Percentiles rank a stretch among this genome's conserved stretches.
Conservation (phyloP, 2,329 filamentous ascomycete species). For the Periconia macrospinosa region DNA sequence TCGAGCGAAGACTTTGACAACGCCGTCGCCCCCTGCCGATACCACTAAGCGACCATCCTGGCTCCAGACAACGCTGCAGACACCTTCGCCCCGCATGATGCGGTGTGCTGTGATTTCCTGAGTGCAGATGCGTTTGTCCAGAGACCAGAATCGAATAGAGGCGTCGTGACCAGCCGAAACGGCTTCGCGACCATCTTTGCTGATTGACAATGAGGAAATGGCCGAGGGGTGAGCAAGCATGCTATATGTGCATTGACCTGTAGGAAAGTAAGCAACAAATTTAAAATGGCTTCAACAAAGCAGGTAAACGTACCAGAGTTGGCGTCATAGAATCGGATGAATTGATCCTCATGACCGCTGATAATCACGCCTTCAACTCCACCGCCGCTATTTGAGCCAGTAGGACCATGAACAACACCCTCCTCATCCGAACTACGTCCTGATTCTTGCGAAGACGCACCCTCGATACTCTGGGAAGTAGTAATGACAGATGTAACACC, state of each 20-base stretch:
- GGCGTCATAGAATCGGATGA: conserved; percentile 95
- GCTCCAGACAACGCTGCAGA: conserved; percentile 94
- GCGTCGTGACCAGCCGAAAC: conserved; percentile 96
- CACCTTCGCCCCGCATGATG: conserved; percentile 92
- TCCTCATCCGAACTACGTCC: conserved; percentile 72
- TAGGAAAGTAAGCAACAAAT: conserved; percentile 2
- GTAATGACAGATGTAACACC: conserved; percentile 90
- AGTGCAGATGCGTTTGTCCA: conserved; percentile 92
- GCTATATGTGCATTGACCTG: conserved; percentile 98
- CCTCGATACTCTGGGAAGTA: conserved; percentile 79
- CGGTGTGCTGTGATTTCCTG: conserved; percentile 94
- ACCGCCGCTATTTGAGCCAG: conserved; percentile 73
- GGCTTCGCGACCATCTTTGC: conserved; percentile 89
- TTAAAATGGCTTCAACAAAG: background rate
- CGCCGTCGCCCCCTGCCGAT: conserved; percentile 89
- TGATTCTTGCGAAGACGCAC: conserved; percentile 57
- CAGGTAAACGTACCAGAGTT: conserved; percentile 81
- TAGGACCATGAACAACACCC: conserved; percentile 74
- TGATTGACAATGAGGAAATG: conserved; percentile 88
- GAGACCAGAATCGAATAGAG: conserved; percentile 92
- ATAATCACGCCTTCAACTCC: conserved; percentile 89
- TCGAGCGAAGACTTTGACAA: conserved; percentile 81
- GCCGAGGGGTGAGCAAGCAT: conserved; percentile 96
- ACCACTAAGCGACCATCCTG: conserved; percentile 94
- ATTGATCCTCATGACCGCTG: conserved; percentile 93